Evolutionary conservation across 176 grass and related monocot species (phyloP).

Genomic region (Thalia dealbata): DNA sequence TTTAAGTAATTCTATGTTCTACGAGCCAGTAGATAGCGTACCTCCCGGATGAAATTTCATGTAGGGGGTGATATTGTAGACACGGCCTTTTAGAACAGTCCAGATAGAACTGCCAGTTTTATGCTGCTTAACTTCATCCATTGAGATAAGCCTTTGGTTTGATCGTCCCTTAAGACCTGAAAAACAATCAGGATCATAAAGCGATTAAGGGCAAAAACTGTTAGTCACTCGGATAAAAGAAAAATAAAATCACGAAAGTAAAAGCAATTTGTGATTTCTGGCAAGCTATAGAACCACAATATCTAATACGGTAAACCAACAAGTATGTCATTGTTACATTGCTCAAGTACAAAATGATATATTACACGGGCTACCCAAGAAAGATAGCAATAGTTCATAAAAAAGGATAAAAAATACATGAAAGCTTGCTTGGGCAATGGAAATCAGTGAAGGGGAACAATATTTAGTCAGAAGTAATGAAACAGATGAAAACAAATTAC

Average conservation of each 20-base stretch:
- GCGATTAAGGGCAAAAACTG: slow-evolving; percentile 5
- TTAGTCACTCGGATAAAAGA: background rate
- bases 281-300: background rate
- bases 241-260: background rate
- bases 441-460: background rate
- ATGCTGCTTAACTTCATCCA: slow-evolving; percentile 86
- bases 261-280: background rate
- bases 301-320: background rate
- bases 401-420: background rate
- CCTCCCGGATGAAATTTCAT: slow-evolving; percentile 98
- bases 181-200: slow-evolving; percentile 15
- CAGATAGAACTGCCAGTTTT: slow-evolving; percentile 67
- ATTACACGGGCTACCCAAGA: background rate
- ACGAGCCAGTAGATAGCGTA: slow-evolving; percentile 21
- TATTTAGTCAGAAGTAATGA: background rate
- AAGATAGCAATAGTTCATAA: background rate
- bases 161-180: slow-evolving; percentile 61
- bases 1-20: background rate
- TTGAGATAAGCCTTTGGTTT: slow-evolving; percentile 54
- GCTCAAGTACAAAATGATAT: background rate
- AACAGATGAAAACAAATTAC: no score
- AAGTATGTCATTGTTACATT: background rate
- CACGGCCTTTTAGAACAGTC: slow-evolving; percentile 89
- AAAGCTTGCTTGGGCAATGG: background rate
- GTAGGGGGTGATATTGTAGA: slow-evolving; percentile 88